Base-by-base conservation (phyloP, 805 yeast species). In the Candida ponderosae region DNA sequence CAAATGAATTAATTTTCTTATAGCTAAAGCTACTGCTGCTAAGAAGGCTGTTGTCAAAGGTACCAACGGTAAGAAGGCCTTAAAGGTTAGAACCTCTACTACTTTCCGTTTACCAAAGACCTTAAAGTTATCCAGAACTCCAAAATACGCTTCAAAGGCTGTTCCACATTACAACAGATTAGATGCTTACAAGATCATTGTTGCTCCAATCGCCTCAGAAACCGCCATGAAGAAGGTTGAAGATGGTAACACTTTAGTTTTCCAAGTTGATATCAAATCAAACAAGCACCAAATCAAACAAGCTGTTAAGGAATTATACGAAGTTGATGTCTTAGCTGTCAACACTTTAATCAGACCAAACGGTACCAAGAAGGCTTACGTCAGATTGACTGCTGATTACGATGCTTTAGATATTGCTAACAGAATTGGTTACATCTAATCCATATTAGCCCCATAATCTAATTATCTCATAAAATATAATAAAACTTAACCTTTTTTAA, bases 311-410 rank as follows among this genome's bases (percentile, higher is more conserved):
- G 95, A 88, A 74, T 80, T 93, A 66, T 93, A 90, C 81, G 89
- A 85, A 65, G 97, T 90, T 63, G 97, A 93, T 56, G 93, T 84
- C 57, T 74, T 71, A 62, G 76, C 85, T 72, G 88, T 93, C 66
- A 89, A 93, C 90, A 93, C 98, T 59, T 79, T 93, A 70, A 74
- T 93, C 65, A 87, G 95, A 77, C 97, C 98, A 69, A 89, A 93
- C 73, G 98, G 98, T 72, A 84, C 97, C 77, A 93, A 93, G 87
- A 93, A 93, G 82, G 98, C 98, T 67, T 93, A 83, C 81, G 90
- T 93, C 68, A 87, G 95, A 79, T 84, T 93, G 70, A 87, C 97
- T 65, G 90, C 96, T 68, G 98, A 93, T 74, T 84, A 81, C 79
- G 98, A 93, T 76, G 97, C 97, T 71, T 84, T 93, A 68, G 98